A percentile compares a stretch with the other conserved stretches of the same genome.
These are phyloP conservation scores for Alternaria arborescens DNA, from an alignment of 2,329 filamentous ascomycete genomes.

Conservation along the genomic window DNA sequence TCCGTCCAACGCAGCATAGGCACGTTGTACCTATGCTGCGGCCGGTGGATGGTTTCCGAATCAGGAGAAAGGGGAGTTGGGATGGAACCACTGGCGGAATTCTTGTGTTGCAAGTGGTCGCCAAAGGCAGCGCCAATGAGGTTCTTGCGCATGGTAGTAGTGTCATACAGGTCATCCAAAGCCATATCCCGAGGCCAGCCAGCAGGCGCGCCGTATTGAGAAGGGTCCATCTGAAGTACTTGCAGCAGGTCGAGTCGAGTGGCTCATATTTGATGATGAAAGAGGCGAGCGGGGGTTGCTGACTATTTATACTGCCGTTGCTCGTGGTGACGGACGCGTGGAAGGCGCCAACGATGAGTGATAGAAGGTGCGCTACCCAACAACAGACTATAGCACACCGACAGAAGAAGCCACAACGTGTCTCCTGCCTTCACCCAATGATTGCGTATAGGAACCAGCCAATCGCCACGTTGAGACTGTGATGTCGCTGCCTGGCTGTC, in stretches of 20 bases:
- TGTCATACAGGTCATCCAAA: constrained; percentile 9
- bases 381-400: not conserved
- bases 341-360: constrained; percentile 8
- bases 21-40: not conserved
- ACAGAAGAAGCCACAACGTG: constrained; percentile 3
- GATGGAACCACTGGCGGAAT: constrained; percentile 1
- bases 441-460: not conserved
- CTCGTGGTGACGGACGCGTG: constrained; percentile 12
- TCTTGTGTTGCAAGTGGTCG: not conserved
- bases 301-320: constrained; percentile 9
- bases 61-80: constrained; percentile 4
- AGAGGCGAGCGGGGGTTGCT: not conserved
- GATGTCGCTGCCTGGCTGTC: not conserved
- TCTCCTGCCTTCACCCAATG: constrained; percentile 2
- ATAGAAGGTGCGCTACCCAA: constrained; percentile 6
- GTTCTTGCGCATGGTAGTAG: not conserved
- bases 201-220: constrained; percentile 4
- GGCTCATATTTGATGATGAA: constrained; percentile 2
- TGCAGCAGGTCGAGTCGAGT: constrained; percentile 1
- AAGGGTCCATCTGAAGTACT: constrained; percentile 13
- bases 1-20: not conserved
- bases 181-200: not conserved
- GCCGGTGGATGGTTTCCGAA: not conserved
- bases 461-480: constrained; percentile 1
- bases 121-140: not conserved